phyloP scores from a whole-genome alignment of 805 yeast genomes.

The Monosporozyma solicola region DNA sequence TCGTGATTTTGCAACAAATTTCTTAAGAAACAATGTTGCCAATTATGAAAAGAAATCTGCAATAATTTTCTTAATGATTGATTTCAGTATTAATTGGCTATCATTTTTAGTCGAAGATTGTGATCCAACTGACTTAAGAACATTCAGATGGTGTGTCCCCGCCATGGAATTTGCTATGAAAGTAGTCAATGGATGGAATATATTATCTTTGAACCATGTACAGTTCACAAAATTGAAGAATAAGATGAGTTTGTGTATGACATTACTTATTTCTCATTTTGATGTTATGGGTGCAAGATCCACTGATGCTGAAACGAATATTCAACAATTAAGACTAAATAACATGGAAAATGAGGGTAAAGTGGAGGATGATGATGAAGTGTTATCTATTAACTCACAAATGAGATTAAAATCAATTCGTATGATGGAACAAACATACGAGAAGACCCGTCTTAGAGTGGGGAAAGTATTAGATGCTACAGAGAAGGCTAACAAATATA shows the following conservation, averaged over 20 bases:
- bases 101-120: constrained; percentile 91
- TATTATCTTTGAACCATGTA: constrained; percentile 66
- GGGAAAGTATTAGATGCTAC: constrained; percentile 88
- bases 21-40: constrained; percentile 55
- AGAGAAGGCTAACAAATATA: constrained; percentile 78
- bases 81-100: constrained; percentile 82
- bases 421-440: constrained; percentile 47
- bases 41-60: constrained; percentile 47
- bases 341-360: constrained; percentile 22
- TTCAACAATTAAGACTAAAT: constrained; percentile 26
- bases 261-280: constrained; percentile 85
- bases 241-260: constrained; percentile 91
- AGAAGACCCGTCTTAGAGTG: constrained; percentile 41
- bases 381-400: constrained; percentile 50
- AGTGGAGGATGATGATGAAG: constrained; percentile 45
- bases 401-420: constrained; percentile 59
- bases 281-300: constrained; percentile 98
- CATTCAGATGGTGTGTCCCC: constrained; percentile 92
- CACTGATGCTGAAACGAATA: constrained; percentile 41
- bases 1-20: constrained; percentile 70
- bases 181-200: constrained; percentile 83
- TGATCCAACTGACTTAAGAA: constrained; percentile 79
- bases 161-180: constrained; percentile 96
- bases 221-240: constrained; percentile 64
- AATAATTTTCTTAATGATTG: constrained; percentile 62